Base-by-base conservation (phyloP, 2,329 filamentous ascomycete genomes). In the Coniella lustricola region DNA sequence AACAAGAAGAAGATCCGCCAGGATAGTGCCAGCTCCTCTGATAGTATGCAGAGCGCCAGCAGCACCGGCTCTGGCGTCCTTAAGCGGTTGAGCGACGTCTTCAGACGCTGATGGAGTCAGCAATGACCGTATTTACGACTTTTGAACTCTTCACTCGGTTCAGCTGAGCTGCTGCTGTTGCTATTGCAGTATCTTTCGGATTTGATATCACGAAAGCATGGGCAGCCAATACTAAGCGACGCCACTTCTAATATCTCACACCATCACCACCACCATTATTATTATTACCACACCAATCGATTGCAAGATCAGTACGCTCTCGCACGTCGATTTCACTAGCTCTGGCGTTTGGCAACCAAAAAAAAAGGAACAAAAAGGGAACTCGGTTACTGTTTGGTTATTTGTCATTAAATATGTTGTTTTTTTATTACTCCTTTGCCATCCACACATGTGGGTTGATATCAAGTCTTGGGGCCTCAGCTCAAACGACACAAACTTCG, bases 41-140 rank as follows among this genome's bases (percentile, higher is more conserved):
- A 53, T n/a, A 50, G 25, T 29, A 29, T 29, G 25, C 25, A 29
- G 25, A 29, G 62, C 56, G 52, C 57, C 2, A 54, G 50, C 39
- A 62, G 61, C 53, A 48, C 58, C 3, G 53, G 55, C 35, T 60
- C 62, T 13, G 56, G 56, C 44, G 57, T 67, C 55, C 64, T 65
- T 56, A 68, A 64, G 52, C 62, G 66, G n/a, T 61, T 72, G 54
- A 70, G 65, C 59, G 38, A n/a, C 21, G 41, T 49, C 34, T 37
- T 45, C 32, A 45, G 12, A 25, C 33, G 45, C 36, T 46, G 38
- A 34, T 32, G 8, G 16, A 22, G 17, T 20, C n/a, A 34, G n/a
- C n/a, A 20, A n/a, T 9, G 7, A 2, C n/a, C 41, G 34, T 34
- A 22, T 9, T 18, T 3, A 25, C 33, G 29, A 40, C 14, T 22